Conservation (phyloP, 2,329 filamentous ascomycete genomes). For the Fonsecaea monophora region DNA sequence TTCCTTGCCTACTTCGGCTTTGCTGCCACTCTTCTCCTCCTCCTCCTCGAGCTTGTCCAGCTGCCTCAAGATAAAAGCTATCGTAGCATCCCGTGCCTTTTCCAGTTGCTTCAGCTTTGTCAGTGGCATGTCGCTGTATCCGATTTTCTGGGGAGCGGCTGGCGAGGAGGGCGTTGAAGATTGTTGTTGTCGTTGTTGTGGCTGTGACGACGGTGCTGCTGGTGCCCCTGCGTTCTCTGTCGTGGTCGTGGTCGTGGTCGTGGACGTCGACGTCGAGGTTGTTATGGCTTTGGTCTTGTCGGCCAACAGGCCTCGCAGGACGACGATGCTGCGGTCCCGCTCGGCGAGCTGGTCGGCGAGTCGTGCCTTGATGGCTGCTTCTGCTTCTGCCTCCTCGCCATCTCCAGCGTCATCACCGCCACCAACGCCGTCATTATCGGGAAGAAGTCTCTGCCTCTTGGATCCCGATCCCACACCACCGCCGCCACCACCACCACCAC, state of each 20-base stretch:
- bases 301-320: constrained; percentile 54
- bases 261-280: neutral
- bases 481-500: constrained; percentile 12
- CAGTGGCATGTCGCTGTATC: constrained; percentile 51
- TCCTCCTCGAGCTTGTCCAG: constrained; percentile 59
- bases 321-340: constrained; percentile 57
- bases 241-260: neutral
- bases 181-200: neutral
- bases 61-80: constrained; percentile 59
- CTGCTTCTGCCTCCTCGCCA: constrained; percentile 38
- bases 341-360: constrained; percentile 52
- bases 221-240: neutral
- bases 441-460: constrained; percentile 44
- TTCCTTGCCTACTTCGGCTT: neutral
- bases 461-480: constrained; percentile 28
- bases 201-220: neutral
- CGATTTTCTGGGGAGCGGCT: constrained; percentile 42
- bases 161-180: constrained; percentile 32
- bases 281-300: constrained; percentile 46
- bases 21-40: constrained; percentile 25
- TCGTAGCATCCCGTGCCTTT: constrained; percentile 61
- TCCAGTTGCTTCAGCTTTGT: constrained; percentile 55
- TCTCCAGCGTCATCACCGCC: constrained; percentile 40
- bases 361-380: constrained; percentile 44
- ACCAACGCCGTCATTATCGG: neutral